Conservation (phyloP, 116 monocot species). For the Zostera marina region DNA sequence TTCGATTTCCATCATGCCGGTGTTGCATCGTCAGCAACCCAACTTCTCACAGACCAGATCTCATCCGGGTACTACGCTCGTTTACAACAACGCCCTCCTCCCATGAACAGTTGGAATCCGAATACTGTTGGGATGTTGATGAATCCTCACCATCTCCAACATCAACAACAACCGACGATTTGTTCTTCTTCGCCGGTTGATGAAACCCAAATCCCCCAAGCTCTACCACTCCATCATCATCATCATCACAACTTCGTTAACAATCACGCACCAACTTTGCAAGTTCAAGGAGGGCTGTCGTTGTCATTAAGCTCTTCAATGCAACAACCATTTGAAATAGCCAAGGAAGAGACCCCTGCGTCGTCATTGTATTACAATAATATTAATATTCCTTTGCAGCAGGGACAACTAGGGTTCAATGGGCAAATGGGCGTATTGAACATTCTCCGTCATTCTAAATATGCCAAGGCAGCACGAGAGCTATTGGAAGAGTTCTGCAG, state of each 20-base stretch:
- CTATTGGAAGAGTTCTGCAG: conserved; percentile 78
- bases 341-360: conserved; percentile 57
- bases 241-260: conserved; percentile 23
- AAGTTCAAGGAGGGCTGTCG: conserved; percentile 60
- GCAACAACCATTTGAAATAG: conserved; percentile 61
- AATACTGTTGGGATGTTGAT: conserved; percentile 19
- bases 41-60: conserved; percentile 48
- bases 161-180: conserved; percentile 2
- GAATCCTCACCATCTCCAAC: conserved; percentile 18
- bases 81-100: not conserved
- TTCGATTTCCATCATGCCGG: conserved; percentile 15
- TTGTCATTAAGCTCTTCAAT: conserved; percentile 62
- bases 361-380: conserved; percentile 26
- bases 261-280: conserved; percentile 18
- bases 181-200: conserved; percentile 39
- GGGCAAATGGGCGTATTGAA: conserved; percentile 20
- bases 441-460: conserved; percentile 48
- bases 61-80: conserved; percentile 11
- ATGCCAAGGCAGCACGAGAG: conserved; percentile 52
- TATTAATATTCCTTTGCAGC: conserved; percentile 16
- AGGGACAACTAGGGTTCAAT: conserved; percentile 25
- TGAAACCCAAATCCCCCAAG: conserved; percentile 9
- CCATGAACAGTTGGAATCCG: conserved; percentile 8
- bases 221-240: conserved; percentile 20
- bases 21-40: conserved; percentile 34